Evolutionary conservation across 805 yeast species (phyloP), one percentile per base, ranked within the genome.

Genomic region (Hanseniaspora lachancei): DNA sequence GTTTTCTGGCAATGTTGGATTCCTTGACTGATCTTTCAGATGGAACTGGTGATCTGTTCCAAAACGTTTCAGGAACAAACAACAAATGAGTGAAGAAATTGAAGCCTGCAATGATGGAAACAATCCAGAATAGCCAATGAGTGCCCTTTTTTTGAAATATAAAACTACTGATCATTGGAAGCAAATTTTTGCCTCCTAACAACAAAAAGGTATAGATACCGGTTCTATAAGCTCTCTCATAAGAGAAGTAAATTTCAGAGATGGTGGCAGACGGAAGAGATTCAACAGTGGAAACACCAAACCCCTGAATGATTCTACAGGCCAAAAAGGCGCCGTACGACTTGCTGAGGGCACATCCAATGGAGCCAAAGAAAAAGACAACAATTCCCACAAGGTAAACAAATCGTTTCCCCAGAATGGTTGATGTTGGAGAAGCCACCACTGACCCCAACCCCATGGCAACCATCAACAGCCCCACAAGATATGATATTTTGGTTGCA

Each of bases 61-160:
- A 80, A 66, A 77, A 80, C 1, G 85, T 80, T 57, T 80, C 85
- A 2, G 84, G 85, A 21, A 78, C 83, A 62, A 79, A 79, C 13
- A 80, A 62, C 56, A 72, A 74, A 15, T 78, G 74, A 32, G 74
- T 64, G 2, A 74, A 60, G 36, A 77, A 68, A 60, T 72, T 69
- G 41, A 70, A 63, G 0, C 79, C 84, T 15, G 77, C 69, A 55
- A 79, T 71, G 40, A 79, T 78, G 13, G 81, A 68, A 46, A 77
- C 66, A 40, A 79, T 75, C 81, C 82, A 80, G 62, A 76, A 80
- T 38, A 79, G 67, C 85, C 85, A 80, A 61, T 78, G 78, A 67
- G 83, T 72, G 60, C 74, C 72, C 47, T 75, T 64, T 55, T 68
- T 62, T 54, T 74, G 70, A 47, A 80, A 76, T 8, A 79, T 72